Evolutionary conservation across 2,329 filamentous ascomycete species (phyloP).

Genomic region (Colletotrichum plurivorum): DNA sequence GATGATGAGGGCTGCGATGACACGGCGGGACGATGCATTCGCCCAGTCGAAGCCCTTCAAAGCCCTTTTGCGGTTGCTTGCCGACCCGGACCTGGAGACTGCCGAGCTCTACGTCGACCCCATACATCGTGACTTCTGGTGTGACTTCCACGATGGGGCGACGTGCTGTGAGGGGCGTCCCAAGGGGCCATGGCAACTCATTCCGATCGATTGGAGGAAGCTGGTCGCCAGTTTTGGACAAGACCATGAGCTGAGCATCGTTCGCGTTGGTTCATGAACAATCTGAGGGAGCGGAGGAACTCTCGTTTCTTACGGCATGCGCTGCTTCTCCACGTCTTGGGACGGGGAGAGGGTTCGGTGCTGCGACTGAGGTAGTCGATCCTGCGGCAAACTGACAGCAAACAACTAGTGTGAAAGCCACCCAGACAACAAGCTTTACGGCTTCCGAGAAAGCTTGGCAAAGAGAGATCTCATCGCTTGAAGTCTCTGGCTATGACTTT

Average conservation of each 20-base stretch:
- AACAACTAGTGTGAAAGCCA: no score
- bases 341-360: no score
- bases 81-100: constrained; percentile 60
- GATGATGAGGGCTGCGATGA: constrained; percentile 21
- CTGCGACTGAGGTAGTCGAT: no score
- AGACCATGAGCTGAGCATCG: constrained; percentile 42
- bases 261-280: constrained; percentile 30
- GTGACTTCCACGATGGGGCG: constrained; percentile 55
- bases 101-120: constrained; percentile 55
- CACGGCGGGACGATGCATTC: constrained; percentile 36
- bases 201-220: constrained; percentile 50
- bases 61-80: constrained; percentile 57
- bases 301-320: no score
- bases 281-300: neutral
- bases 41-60: constrained; percentile 36
- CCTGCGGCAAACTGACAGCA: no score
- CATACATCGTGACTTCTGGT: constrained; percentile 56
- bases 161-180: constrained; percentile 33
- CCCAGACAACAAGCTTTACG: no score
- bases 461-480: no score
- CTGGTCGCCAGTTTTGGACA: constrained; percentile 44
- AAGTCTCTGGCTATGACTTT: no score
- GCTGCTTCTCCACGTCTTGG: no score
- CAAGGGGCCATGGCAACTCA: constrained; percentile 40
- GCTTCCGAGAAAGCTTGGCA: no score